phyloP scores from a whole-genome alignment of 495 filamentous ascomycete genomes.

The Aspergillus avenaceus region DNA sequence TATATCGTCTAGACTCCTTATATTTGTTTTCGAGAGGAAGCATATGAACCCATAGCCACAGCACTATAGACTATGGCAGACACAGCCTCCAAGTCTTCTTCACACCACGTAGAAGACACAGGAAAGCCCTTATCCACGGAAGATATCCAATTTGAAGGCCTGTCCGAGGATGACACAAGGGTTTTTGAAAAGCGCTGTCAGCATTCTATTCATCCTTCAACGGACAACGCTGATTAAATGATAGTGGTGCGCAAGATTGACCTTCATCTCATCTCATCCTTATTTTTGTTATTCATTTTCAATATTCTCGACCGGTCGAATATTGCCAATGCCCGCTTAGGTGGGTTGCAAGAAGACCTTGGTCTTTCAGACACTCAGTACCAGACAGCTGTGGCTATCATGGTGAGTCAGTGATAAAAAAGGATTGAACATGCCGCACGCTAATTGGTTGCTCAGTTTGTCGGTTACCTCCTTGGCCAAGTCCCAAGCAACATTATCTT shows the following conservation, averaged over 20 bases:
- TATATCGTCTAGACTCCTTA: too few relatives aligned
- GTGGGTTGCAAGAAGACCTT: conserved; percentile 21
- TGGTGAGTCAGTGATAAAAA: conserved; percentile 2
- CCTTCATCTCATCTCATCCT: conserved; percentile 28
- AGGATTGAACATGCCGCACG: not conserved
- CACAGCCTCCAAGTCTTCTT: not conserved
- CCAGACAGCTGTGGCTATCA: conserved; percentile 19
- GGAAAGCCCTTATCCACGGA: not conserved
- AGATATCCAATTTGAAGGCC: not conserved
- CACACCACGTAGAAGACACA: not conserved
- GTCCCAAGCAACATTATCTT: conserved; percentile 56
- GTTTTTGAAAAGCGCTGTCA: conserved; percentile 16
- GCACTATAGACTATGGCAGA: too few relatives aligned
- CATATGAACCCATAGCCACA: too few relatives aligned
- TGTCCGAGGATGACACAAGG: conserved; percentile 3
- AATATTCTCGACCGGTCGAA: conserved; percentile 27
- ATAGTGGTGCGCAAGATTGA: conserved; percentile 35
- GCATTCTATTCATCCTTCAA: too few relatives aligned
- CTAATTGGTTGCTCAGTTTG: conserved; percentile 3
- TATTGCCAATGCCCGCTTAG: conserved; percentile 26
- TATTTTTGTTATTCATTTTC: conserved; percentile 33
- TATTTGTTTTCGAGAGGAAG: too few relatives aligned
- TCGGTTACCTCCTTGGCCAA: conserved; percentile 47
- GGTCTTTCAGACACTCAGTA: conserved; percentile 19
- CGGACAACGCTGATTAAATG: not conserved